A percentile compares a stretch with the other conserved stretches of the same genome.
Conservation (phyloP, 352 stramenopile genomes). For the Globisporangium cystogenes region DNA sequence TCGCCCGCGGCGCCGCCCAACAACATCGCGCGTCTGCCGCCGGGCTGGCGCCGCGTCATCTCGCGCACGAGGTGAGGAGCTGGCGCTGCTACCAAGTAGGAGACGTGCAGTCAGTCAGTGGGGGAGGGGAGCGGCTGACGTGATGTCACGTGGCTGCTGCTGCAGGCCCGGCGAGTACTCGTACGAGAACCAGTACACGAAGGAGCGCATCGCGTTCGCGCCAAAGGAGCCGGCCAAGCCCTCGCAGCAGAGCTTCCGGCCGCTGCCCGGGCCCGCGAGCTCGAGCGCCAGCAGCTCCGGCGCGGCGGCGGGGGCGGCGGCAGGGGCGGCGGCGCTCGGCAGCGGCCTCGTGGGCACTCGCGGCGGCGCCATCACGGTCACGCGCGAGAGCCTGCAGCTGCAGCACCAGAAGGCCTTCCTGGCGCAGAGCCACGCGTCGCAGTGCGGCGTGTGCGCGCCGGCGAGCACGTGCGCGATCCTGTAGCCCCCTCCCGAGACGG, state of each 20-base stretch:
- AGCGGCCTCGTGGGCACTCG: not conserved
- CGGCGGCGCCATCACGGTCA: conserved; percentile 55
- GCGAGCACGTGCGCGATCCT: conserved; percentile 46
- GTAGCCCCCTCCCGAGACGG: conserved; percentile 16
- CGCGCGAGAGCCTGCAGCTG: conserved; percentile 73
- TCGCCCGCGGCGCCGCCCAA: conserved; percentile 39
- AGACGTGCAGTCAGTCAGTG: not conserved
- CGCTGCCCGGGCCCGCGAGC: conserved; percentile 9
- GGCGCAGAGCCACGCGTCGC: conserved; percentile 59
- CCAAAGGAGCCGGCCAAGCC: conserved; percentile 82
- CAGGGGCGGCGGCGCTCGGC: not conserved
- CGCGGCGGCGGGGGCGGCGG: conserved; percentile 13
- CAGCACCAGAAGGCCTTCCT: conserved; percentile 83
- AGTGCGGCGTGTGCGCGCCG: conserved; percentile 49
- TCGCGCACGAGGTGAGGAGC: conserved; percentile 51
- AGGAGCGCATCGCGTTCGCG: conserved; percentile 83
- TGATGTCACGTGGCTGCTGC: not conserved
- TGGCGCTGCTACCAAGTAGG: not conserved
- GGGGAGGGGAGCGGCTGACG: not conserved
- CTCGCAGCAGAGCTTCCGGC: conserved; percentile 80
- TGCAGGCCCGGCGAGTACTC: conserved; percentile 75
- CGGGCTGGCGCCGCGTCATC: conserved; percentile 72
- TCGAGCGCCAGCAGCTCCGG: conserved; percentile 14
- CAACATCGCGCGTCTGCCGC: conserved; percentile 63
- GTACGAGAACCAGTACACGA: conserved; percentile 89